phyloP scores from a whole-genome alignment of 805 yeast genomes.

The Candida arabinofermentans region DNA sequence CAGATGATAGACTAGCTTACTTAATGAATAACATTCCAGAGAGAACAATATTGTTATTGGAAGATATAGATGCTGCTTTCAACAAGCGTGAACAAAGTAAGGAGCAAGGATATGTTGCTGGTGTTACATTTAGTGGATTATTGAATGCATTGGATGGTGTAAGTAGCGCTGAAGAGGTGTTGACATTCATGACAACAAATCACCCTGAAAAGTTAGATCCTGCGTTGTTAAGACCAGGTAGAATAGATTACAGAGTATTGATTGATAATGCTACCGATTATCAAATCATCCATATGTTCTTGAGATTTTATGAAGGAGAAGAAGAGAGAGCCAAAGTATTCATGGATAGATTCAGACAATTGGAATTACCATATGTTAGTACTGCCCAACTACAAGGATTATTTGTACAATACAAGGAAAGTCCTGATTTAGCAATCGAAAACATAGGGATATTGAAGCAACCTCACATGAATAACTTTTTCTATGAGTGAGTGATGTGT shows the following conservation, averaged over 20 bases:
- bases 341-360: constrained; percentile 39
- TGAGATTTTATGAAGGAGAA: constrained; percentile 75
- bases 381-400: constrained; percentile 96
- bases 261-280: constrained; percentile 82
- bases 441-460: constrained; percentile 50
- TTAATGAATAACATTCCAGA: constrained; percentile 95
- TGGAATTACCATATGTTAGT: constrained; percentile 57
- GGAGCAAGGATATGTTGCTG: constrained; percentile 77
- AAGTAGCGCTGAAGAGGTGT: constrained; percentile 93
- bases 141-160: constrained; percentile 95
- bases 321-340: constrained; percentile 49
- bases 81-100: constrained; percentile 69
- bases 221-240: constrained; percentile 90
- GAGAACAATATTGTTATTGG: constrained; percentile 76
- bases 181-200: constrained; percentile 97
- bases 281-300: constrained; percentile 81
- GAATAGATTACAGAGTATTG: constrained; percentile 80
- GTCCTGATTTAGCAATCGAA: constrained; percentile 68
- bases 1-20: constrained; percentile 92
- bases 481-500: constrained; percentile 24
- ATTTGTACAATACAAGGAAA: constrained; percentile 85
- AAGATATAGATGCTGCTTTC: constrained; percentile 96
- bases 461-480: constrained; percentile 32
- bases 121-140: constrained; percentile 93
- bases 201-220: constrained; percentile 94